Evolutionary conservation across 73 alveolate species (phyloP), one percentile per base, ranked within the genome.

Genomic region (Paramecium bursaria): DNA sequence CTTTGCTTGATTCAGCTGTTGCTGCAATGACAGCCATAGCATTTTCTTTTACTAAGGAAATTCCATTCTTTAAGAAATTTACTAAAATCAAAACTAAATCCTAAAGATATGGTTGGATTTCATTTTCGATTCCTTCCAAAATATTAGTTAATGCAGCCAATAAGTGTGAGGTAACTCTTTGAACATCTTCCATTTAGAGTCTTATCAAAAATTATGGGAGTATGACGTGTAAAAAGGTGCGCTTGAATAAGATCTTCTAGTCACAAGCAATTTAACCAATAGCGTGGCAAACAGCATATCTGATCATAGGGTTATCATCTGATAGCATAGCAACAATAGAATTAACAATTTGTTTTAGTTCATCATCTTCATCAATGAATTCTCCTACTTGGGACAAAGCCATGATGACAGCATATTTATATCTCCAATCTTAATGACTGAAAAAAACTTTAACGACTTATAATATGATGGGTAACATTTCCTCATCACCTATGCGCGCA

Each of bases 201-300:
- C 76, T 85, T 2, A 60, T 73, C 11, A 85, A 42, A 55, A 94
- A 75, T n/a, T 88, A 89, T 30, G 99, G 99, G 53, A 92, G 86
- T 17, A 96, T 85, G 25, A 87, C 85, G 60, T 97, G 95, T 57
- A 92, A 95, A 89, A 87, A 95, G 39, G 75, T 82, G 30, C 73
- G 94, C 54, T 95, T 93, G 86, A 97, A 95, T 4, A 92, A 90
- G 22, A 96, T 97, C 54, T 92, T 92, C 93, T 93, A 86, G 82
- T 97, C 98, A 30, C 91, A 97, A 74, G 98, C 91, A 25, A 97
- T 87, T 73, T 92, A 90, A 47, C 98, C 98, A 14, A 97, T 77
- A 35, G 97, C 91, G 87, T 97, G 98, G 76, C 96, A 88, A 42
- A 99, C 98, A 39, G 99, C 97, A 85, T 93, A 95, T 76, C 99